phyloP scores from a whole-genome alignment of 139 green algal genomes.

The Pedinophyceae sp. region DNA sequence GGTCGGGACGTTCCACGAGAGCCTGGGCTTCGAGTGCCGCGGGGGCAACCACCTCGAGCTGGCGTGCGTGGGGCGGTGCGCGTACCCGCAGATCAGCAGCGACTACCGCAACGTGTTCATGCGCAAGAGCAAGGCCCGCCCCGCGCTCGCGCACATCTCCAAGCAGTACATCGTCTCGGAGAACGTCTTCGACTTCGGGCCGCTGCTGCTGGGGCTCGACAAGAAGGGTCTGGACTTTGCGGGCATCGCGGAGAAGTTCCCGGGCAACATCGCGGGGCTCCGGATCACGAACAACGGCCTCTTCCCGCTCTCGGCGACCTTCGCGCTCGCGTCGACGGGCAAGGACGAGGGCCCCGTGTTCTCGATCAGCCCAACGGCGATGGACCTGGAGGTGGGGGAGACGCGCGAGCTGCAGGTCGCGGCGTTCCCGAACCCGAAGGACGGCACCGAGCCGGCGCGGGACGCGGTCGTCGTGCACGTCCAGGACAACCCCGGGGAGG shows the following conservation, averaged over 20 bases:
- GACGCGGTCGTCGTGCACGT: constrained; percentile 42
- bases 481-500: constrained; percentile 39
- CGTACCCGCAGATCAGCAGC: constrained; percentile 45
- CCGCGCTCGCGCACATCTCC: constrained; percentile 23
- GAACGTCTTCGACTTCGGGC: constrained; percentile 55
- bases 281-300: constrained; percentile 64
- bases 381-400: neutral
- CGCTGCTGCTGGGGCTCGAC: constrained; percentile 29
- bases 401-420: constrained; percentile 11
- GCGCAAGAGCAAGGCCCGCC: constrained; percentile 31
- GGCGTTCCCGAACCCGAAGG: neutral
- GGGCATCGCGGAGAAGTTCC: constrained; percentile 25
- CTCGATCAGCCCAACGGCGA: too few species aligned
- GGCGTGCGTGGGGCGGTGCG: constrained; percentile 23
- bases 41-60: constrained; percentile 20
- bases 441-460: constrained; percentile 9
- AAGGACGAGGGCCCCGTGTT: neutral
- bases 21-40: constrained; percentile 41
- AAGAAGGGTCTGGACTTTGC: constrained; percentile 13
- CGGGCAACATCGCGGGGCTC: constrained; percentile 38
- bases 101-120: constrained; percentile 47
- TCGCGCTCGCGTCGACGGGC: constrained; percentile 29
- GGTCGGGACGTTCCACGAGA: constrained; percentile 30
- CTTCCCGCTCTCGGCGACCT: constrained; percentile 39
- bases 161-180: constrained; percentile 43